phyloP scores from a whole-genome alignment of 371 early-diverging fungal genomes.

The Dinochytrium kinnereticum region DNA sequence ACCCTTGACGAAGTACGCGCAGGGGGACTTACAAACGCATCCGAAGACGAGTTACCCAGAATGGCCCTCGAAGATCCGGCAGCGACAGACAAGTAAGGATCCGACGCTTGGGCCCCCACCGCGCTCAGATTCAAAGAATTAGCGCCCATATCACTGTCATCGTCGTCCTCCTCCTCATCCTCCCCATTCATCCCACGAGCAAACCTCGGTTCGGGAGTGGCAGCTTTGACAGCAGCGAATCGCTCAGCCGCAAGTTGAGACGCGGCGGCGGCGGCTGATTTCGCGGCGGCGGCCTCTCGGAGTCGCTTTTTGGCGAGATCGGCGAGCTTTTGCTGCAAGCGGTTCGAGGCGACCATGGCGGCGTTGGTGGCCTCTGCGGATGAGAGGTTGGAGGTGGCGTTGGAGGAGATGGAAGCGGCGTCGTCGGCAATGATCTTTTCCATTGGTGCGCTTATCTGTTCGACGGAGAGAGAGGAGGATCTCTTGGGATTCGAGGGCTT shows the following conservation, averaged over 20 bases:
- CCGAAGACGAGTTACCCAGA: neutral
- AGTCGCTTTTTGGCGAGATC: constrained; percentile 18
- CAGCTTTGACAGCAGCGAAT: constrained; percentile 11
- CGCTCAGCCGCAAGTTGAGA: constrained; percentile 9
- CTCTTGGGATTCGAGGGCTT: neutral
- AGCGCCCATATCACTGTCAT: constrained; percentile 3
- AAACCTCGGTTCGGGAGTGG: constrained; percentile 10
- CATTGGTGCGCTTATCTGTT: neutral
- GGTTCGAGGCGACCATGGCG: neutral
- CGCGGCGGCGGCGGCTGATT: constrained; percentile 8
- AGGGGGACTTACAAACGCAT: neutral
- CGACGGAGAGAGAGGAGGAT: neutral
- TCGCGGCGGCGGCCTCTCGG: constrained; percentile 8
- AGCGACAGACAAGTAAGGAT: constrained; percentile 1
- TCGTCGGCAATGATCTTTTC: neutral
- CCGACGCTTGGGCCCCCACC: neutral
- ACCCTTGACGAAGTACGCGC: constrained; percentile 4
- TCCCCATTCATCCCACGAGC: constrained; percentile 15
- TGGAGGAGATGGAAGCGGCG: constrained; percentile 1
- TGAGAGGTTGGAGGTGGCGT: constrained; percentile 14
- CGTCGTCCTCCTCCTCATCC: constrained; percentile 30
- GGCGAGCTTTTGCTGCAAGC: constrained; percentile 15
- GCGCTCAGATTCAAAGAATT: neutral
- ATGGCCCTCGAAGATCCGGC: neutral
- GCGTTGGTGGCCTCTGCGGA: neutral